Evolutionary conservation across 495 filamentous ascomycete species (phyloP), one percentile per base, ranked within the genome.

Genomic region (Lepidopterella palustris): DNA sequence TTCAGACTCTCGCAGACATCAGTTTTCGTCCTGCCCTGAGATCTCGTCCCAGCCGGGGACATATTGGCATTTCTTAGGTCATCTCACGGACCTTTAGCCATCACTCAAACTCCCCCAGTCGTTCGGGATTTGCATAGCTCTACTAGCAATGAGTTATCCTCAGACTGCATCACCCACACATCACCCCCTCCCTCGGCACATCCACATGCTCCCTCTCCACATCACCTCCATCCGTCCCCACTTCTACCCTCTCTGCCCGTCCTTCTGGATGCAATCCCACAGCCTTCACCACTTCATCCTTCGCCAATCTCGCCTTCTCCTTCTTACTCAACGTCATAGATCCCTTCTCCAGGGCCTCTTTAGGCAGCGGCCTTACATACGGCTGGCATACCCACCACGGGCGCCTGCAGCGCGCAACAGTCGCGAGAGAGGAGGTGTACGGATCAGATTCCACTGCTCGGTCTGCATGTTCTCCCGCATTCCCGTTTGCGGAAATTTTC

Each of bases 381-480:
- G 93, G 90, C 74, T 99, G 93, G 45, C 88, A 92, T 4, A 96
- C 77, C 88, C 92, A 99, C 80, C 84, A 97, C 2, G 93, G 93
- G 53, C 88, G 73, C 67, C 82, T 83, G 67, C 88, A 92, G 51
- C 81, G 76, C 57, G 78, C 81, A 27, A 92, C 85, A 1, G 85
- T 82, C 27, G 80, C 80, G 25, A 83, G 79, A 9, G 88, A 91
- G 57, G 83, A 85, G 61, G 81, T 78, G 51, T 71, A 59, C 9
- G 65, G 61, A 45, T 64, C 58, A 5, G 20, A 13, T 5, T 58
- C 25, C 31, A 18, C 35, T 45, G 4, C 21, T 45, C 10, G 11
- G 4, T 27, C 35, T 23, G 5, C 26, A 9, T 25, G 24, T 24
- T 26, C 24, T 24, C 26, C 31, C 4, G 13, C 51, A 24, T 54